Evolutionary conservation across 371 early-diverging fungal genomes (phyloP).

Genomic region (Thermomucor indicae-seudaticae): DNA sequence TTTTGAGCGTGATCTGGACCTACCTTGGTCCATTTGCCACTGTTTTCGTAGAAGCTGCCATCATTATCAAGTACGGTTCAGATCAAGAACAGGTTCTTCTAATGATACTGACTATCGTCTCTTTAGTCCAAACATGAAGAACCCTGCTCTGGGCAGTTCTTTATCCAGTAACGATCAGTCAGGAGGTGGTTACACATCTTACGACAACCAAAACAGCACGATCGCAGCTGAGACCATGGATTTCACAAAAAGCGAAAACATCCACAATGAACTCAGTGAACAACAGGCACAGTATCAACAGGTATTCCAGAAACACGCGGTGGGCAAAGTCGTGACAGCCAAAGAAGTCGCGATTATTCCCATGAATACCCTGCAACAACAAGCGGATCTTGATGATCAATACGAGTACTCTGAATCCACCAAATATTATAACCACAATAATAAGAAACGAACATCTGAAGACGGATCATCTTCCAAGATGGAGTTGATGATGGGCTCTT

Average conservation of each 20-base stretch:
- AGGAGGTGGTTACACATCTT: neutral
- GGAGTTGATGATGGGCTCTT: neutral
- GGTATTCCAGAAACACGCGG: constrained; percentile 10
- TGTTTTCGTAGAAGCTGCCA: constrained; percentile 19
- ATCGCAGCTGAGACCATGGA: neutral
- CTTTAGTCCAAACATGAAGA: constrained; percentile 11
- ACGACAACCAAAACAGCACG: neutral
- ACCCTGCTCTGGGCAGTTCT: constrained; percentile 3
- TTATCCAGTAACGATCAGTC: constrained; percentile 1
- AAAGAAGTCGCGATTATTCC: neutral
- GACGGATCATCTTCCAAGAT: neutral
- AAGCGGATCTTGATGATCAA: neutral
- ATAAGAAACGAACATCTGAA: neutral
- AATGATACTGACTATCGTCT: neutral
- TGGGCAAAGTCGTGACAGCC: neutral
- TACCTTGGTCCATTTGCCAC: constrained; percentile 20
- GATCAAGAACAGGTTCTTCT: neutral
- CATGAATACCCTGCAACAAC: neutral
- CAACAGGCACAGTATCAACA: constrained; percentile 16
- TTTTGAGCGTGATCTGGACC: constrained; percentile 21
- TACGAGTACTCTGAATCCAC: neutral
- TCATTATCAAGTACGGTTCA: constrained; percentile 20
- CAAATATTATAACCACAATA: neutral
- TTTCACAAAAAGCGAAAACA: neutral
- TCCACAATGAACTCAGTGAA: constrained; percentile 10